Conservation (phyloP, 202 grass and related monocot species). For the Saccharum hybrid region DNA sequence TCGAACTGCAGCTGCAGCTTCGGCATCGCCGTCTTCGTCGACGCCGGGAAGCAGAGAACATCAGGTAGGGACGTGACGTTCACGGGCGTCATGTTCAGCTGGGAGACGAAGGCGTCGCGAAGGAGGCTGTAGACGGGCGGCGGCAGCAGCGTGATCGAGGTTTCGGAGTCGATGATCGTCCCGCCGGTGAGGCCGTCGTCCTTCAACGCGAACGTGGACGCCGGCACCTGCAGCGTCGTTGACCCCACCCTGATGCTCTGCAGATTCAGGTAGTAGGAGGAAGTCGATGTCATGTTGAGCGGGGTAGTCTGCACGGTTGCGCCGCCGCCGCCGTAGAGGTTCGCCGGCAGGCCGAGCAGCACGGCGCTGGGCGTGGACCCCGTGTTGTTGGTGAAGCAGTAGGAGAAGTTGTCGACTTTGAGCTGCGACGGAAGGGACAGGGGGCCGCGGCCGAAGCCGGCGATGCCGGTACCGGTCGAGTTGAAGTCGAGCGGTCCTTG, state of each 20-base stretch:
- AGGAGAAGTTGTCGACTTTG: constrained; percentile 47
- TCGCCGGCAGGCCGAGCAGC: constrained; percentile 31
- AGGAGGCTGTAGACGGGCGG: too few species aligned
- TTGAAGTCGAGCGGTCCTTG: too few species aligned
- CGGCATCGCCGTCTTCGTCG: background rate
- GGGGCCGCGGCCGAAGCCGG: constrained; percentile 34
- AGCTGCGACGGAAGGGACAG: constrained; percentile 49
- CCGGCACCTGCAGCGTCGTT: constrained; percentile 20
- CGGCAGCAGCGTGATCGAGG: too few species aligned
- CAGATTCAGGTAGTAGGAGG: constrained; percentile 33
- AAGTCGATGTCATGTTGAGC: background rate
- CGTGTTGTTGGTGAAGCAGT: constrained; percentile 41
- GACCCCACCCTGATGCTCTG: constrained; percentile 43
- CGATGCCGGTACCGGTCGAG: constrained; percentile 1
- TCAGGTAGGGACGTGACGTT: background rate
- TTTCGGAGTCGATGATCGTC: too few species aligned
- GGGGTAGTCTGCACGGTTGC: constrained; percentile 23
- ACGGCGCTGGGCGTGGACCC: background rate
- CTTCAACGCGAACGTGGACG: too few species aligned
- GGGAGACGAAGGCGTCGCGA: too few species aligned
- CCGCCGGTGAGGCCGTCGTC: too few species aligned
- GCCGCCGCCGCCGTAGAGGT: background rate
- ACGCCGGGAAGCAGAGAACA: constrained; percentile 51
- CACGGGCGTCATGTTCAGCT: too few species aligned
- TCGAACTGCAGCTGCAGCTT: constrained; percentile 39